phyloP scores from a whole-genome alignment of 2,329 filamentous ascomycete genomes.

The Rugonectria rugulosa region DNA sequence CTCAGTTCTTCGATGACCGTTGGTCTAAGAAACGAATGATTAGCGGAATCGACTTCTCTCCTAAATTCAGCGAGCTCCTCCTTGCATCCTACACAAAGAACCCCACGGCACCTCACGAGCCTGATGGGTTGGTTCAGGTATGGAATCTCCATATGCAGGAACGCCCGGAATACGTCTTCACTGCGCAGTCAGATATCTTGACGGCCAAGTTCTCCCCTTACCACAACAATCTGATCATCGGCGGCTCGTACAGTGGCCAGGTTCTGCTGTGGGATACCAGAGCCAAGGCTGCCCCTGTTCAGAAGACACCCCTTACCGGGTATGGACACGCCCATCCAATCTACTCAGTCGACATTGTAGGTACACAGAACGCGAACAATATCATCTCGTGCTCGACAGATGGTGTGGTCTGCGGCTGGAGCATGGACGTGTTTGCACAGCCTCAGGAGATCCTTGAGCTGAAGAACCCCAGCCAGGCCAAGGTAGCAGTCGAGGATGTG shows the following conservation, averaged over 20 bases:
- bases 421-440: conserved; percentile 96
- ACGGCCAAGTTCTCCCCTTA: conserved; percentile 98
- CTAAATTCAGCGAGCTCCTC: conserved; percentile 92
- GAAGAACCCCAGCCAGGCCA: conserved; percentile 82
- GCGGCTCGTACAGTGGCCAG: conserved; percentile 95
- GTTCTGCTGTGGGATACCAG: conserved; percentile 97
- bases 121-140: conserved; percentile 90
- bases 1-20: conserved; percentile 92
- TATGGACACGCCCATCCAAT: conserved; percentile 96
- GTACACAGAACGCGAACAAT: conserved; percentile 98
- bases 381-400: conserved; percentile 98
- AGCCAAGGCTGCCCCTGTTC: conserved; percentile 85
- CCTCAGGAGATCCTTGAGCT: conserved; percentile 94
- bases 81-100: conserved; percentile 98
- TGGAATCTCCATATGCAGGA: conserved; percentile 98
- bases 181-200: conserved; percentile 93
- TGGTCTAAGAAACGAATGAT: conserved; percentile 99
- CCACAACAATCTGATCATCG: conserved; percentile 94
- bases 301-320: conserved; percentile 94
- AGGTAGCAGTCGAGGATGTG: conserved; percentile 82
- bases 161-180: conserved; percentile 94
- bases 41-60: conserved; percentile 93
- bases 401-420: conserved; percentile 96
- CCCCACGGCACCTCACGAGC: conserved; percentile 90
- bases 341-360: conserved; percentile 93